phyloP scores from a whole-genome alignment of 345 rosid species.

The Eucalyptus paniculata region DNA sequence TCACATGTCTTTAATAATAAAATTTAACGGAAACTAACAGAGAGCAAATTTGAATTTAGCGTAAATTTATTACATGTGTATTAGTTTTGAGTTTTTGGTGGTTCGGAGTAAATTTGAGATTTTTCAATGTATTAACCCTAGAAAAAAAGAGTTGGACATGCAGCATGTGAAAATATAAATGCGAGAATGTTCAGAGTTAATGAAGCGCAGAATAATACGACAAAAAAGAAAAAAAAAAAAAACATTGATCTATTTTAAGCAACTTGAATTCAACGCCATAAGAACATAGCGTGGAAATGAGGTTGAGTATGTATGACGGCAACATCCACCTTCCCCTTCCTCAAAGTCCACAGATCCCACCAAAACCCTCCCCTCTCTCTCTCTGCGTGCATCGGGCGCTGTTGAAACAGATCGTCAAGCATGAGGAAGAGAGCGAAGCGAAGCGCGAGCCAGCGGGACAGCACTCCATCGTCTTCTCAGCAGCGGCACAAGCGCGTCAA shows the following conservation, averaged over 20 bases:
- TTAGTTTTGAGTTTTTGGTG: too few relatives aligned
- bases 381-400: not conserved
- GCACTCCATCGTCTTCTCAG: not conserved
- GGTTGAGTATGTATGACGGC: not conserved
- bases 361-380: not conserved
- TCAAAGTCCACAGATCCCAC: not conserved
- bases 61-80: too few relatives aligned
- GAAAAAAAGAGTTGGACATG: not conserved
- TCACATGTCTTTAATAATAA: too few relatives aligned
- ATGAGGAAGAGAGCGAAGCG: not conserved
- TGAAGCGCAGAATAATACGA: not conserved
- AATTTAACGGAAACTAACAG: too few relatives aligned
- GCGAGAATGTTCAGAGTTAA: not conserved
- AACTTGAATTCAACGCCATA: not conserved
- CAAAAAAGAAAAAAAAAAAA: not conserved
- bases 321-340: not conserved
- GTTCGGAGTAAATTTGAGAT: too few relatives aligned
- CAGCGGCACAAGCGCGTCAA: not conserved
- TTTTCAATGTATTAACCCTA: accelerated
- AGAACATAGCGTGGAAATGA: not conserved
- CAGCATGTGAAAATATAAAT: not conserved
- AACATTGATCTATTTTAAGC: not conserved
- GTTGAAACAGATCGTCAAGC: not conserved
- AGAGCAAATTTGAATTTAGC: accelerated
- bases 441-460: not conserved